Percentiles rank a stretch among this genome's conserved stretches.
Conservation (phyloP, 495 filamentous ascomycete genomes). For the Penicillium daleae region DNA sequence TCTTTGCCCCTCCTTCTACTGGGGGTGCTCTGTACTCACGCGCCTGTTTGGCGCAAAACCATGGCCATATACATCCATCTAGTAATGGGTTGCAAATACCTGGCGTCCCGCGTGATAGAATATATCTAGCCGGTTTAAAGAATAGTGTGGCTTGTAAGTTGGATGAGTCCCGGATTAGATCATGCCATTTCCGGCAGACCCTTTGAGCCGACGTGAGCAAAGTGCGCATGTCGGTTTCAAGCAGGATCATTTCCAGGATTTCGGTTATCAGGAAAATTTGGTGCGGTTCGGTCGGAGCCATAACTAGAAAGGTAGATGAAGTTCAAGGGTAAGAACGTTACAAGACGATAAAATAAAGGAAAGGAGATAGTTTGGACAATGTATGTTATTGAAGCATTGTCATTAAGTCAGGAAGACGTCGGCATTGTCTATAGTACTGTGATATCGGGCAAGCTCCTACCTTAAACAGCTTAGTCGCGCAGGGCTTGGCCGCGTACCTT, state of each 20-base stretch:
- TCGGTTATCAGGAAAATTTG: conserved; percentile 11
- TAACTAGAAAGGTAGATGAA: background rate
- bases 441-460: too few relatives aligned
- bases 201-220: conserved; percentile 23
- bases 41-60: conserved; percentile 1
- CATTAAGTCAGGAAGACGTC: too few relatives aligned
- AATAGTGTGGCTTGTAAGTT: conserved; percentile 23
- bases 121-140: conserved; percentile 14
- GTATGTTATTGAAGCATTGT: too few relatives aligned
- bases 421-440: too few relatives aligned
- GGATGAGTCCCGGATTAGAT: conserved; percentile 15
- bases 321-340: background rate
- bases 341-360: background rate
- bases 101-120: background rate
- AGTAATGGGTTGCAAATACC: conserved; percentile 16
- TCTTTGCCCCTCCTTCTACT: conserved; percentile 5
- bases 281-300: conserved; percentile 1
- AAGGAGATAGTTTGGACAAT: too few relatives aligned
- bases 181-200: conserved; percentile 20
- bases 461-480: too few relatives aligned
- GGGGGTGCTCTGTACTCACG: background rate
- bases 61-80: conserved; percentile 7
- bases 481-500: too few relatives aligned
- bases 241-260: conserved; percentile 25
- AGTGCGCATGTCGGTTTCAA: conserved; percentile 13